These are phyloP conservation scores for Aristolochia contorta DNA, from an alignment of 164 flowering plant species.

Conservation along the genomic window DNA sequence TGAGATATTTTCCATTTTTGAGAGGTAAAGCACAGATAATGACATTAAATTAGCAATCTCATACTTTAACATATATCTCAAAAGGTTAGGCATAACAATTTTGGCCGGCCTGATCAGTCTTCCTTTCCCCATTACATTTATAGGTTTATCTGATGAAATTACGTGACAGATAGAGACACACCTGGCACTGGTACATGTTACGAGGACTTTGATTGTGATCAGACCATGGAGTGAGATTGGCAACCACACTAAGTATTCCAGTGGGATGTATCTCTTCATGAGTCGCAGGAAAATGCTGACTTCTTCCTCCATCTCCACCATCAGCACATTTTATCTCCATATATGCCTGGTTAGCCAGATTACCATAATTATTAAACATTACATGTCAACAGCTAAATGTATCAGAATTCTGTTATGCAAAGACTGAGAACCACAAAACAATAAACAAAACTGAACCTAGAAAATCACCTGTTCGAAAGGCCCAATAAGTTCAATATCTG, in stretches of 20 bases:
- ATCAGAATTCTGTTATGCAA: not conserved
- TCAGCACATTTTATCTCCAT: conserved; percentile 94
- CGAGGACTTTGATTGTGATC: conserved; percentile 99
- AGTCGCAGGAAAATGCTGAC: conserved; percentile 54
- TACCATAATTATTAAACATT: no score
- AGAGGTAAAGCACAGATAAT: no score
- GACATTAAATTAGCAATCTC: no score
- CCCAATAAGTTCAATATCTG: conserved; percentile 74
- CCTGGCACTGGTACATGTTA: conserved; percentile 99
- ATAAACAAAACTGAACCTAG: not conserved
- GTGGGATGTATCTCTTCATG: conserved; percentile 95
- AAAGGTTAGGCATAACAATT: no score
- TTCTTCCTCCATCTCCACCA: conserved; percentile 90
- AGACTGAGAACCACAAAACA: not conserved
- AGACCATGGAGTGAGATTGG: conserved; percentile 94
- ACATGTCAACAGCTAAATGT: not conserved
- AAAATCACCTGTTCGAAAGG: conserved; percentile 84
- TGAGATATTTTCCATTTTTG: no score
- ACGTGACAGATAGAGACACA: conserved; percentile 7
- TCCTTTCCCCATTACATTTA: no score
- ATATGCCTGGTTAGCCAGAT: conserved; percentile 38
- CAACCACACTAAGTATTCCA: conserved; percentile 84
- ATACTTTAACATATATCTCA: no score
- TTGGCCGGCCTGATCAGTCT: no score
- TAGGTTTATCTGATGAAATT: not conserved